These are phyloP conservation scores for Coemansia sp. DNA, from an alignment of 192 early-diverging fungal genomes.

Conservation along the genomic window DNA sequence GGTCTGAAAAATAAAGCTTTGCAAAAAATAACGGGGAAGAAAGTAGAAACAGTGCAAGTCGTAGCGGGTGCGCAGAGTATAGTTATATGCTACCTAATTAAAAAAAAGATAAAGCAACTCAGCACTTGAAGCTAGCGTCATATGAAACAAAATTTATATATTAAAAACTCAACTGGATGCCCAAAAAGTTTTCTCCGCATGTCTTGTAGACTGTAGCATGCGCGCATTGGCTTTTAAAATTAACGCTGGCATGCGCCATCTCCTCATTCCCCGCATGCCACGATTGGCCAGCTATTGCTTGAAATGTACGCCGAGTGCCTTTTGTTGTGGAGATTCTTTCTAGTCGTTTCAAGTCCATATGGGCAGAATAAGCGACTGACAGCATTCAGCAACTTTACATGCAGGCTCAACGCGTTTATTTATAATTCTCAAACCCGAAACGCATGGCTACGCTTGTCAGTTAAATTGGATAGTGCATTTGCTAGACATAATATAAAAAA, in stretches of 20 bases:
- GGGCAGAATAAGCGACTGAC: neutral
- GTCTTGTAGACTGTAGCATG: constrained; percentile 10
- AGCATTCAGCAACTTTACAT: too few species aligned
- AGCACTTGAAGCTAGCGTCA: neutral
- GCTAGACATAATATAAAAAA: constrained; percentile 2
- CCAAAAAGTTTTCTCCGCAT: neutral
- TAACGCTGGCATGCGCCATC: neutral
- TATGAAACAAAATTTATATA: neutral
- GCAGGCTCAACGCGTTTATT: neutral
- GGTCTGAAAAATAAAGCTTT: neutral
- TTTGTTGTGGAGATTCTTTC: neutral
- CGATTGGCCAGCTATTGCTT: neutral
- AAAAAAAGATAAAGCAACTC: constrained; percentile 9
- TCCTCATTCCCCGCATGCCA: too few species aligned
- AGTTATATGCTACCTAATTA: constrained; percentile 1
- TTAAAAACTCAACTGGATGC: neutral
- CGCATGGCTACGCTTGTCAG: neutral
- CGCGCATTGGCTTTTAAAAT: neutral
- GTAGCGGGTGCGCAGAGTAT: neutral
- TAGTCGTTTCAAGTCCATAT: constrained; percentile 5
- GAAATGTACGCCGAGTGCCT: neutral
- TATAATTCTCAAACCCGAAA: constrained; percentile 3
- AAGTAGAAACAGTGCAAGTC: neutral
- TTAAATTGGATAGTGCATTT: too few species aligned
- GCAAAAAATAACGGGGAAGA: neutral